Conservation (phyloP, 2,329 filamentous ascomycete genomes). For the Penicillium decumbens region DNA sequence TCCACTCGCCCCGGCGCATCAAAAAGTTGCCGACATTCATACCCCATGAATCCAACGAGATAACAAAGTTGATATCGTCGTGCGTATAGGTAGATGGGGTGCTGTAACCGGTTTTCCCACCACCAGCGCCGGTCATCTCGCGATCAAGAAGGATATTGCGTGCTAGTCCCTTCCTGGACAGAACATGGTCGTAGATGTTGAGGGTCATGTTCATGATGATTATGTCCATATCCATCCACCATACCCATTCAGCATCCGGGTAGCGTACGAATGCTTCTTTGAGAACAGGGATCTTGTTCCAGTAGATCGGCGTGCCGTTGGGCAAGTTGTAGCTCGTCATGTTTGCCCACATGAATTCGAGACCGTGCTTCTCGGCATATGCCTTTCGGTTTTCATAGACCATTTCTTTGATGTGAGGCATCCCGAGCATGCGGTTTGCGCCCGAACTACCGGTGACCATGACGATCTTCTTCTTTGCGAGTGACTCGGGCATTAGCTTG, state of each 20-base stretch:
- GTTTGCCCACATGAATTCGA: constrained; percentile 9
- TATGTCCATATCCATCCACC: constrained; percentile 11
- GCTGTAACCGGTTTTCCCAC: constrained; percentile 3
- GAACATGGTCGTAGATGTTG: constrained; percentile 8
- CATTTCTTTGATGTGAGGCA: constrained; percentile 12
- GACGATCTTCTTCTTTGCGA: constrained; percentile 2
- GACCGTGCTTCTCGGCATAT: constrained; percentile 6
- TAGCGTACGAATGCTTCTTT: constrained; percentile 4
- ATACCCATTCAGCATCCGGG: constrained; percentile 10
- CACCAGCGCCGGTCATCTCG: constrained; percentile 2
- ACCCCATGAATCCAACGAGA: constrained; percentile 6
- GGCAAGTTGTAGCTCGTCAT: constrained; percentile 10
- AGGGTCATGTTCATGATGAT: constrained; percentile 14
- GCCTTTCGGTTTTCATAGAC: constrained; percentile 11
- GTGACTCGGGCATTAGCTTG: not conserved
- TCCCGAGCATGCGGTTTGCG: constrained; percentile 7
- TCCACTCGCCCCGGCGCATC: constrained; percentile 11
- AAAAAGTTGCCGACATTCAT: constrained; percentile 10
- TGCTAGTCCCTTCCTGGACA: constrained; percentile 3
- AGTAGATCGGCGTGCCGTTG: constrained; percentile 6
- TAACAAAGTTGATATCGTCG: constrained; percentile 11
- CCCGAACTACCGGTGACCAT: constrained; percentile 12
- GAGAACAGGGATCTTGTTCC: constrained; percentile 11
- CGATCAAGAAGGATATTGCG: constrained; percentile 6
- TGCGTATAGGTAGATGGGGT: constrained; percentile 4